Percentiles rank a stretch among this genome's conserved stretches.
Evolutionary conservation across 1,139 yeast genomes (phyloP).

Genomic region (Scheffersomyces illinoinensis): DNA sequence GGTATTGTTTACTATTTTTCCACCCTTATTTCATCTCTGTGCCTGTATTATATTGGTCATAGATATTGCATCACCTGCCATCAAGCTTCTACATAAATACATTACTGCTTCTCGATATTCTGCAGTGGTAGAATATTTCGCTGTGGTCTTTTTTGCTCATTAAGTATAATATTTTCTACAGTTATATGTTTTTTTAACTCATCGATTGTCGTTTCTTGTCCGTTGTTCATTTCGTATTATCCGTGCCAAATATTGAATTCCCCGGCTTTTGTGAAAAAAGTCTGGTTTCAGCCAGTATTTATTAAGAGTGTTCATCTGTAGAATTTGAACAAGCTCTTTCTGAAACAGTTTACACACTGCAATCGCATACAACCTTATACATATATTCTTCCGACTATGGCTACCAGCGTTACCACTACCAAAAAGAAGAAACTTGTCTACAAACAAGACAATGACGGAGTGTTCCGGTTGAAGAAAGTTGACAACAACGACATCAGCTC

Average conservation of each 20-base stretch:
- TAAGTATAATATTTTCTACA: not conserved
- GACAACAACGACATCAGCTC: slow-evolving; percentile 10
- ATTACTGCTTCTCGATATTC: not conserved
- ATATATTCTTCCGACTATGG: slow-evolving; percentile 5
- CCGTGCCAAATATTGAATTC: not conserved
- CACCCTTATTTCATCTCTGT: not conserved
- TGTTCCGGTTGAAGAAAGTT: slow-evolving; percentile 38
- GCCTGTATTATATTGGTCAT: not conserved
- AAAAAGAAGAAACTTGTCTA: slow-evolving; percentile 34
- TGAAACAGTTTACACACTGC: not conserved
- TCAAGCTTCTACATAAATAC: not conserved
- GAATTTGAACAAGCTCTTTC: not conserved
- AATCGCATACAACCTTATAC: not conserved
- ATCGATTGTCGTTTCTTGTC: not conserved
- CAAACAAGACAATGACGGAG: slow-evolving; percentile 45
- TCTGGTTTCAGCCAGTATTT: not conserved
- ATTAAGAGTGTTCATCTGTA: not conserved
- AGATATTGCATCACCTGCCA: not conserved
- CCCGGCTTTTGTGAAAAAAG: not conserved
- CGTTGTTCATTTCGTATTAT: no score
- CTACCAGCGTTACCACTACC: slow-evolving; percentile 13
- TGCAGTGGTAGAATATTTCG: not conserved
- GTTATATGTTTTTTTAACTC: not conserved
- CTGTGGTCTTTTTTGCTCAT: not conserved
- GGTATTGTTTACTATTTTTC: not conserved